These are phyloP conservation scores for Apophysomyces ossiformis DNA, from an alignment of 371 early-diverging fungal genomes.

Conservation along the genomic window DNA sequence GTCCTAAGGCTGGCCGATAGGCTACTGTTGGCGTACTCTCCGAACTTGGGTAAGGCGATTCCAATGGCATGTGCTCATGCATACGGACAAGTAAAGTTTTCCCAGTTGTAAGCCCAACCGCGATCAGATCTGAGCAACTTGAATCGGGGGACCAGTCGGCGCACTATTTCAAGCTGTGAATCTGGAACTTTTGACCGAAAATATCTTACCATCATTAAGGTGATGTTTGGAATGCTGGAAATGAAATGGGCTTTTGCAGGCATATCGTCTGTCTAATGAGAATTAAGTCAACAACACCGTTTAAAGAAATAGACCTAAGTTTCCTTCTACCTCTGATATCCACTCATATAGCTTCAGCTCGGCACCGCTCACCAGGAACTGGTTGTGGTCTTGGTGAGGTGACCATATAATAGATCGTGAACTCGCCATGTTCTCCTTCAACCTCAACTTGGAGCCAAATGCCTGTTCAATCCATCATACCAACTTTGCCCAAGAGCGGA, in stretches of 20 bases:
- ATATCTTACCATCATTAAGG: constrained; percentile 63
- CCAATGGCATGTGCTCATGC: constrained; percentile 42
- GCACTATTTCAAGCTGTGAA: constrained; percentile 49
- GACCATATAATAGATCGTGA: constrained; percentile 63
- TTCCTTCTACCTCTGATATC: constrained; percentile 54
- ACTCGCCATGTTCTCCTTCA: constrained; percentile 28
- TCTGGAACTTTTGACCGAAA: neutral
- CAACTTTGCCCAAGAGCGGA: too few species aligned
- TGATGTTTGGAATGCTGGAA: constrained; percentile 64
- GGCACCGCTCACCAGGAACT: constrained; percentile 68
- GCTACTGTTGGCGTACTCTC: constrained; percentile 2
- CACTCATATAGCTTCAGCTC: constrained; percentile 74
- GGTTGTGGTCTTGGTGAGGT: constrained; percentile 61
- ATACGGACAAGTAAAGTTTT: constrained; percentile 64
- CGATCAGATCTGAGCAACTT: constrained; percentile 65
- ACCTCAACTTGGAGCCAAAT: too few species aligned
- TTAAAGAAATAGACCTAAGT: neutral
- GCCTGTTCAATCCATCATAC: too few species aligned
- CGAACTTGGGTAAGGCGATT: constrained; percentile 9
- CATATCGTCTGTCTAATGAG: constrained; percentile 46
- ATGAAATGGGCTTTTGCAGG: constrained; percentile 57
- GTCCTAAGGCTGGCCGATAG: neutral
- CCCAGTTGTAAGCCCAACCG: constrained; percentile 76
- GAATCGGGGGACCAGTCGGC: constrained; percentile 81
- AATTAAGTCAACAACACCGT: neutral